Evolutionary conservation across 2,329 filamentous ascomycete genomes (phyloP).

Genomic region (Venturia oleaginea): DNA sequence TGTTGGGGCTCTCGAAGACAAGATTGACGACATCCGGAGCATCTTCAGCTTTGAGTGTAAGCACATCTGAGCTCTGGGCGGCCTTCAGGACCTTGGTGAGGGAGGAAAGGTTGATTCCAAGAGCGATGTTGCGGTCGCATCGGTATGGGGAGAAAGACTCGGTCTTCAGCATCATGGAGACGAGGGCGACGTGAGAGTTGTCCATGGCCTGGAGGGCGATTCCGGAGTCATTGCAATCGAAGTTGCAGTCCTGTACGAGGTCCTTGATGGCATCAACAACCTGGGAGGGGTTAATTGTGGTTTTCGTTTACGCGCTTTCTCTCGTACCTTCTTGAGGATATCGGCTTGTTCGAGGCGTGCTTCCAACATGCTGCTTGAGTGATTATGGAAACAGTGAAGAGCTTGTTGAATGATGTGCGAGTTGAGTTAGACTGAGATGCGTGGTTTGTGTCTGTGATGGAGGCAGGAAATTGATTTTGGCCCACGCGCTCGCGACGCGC

Average conservation of each 20-base stretch:
- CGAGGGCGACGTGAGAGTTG: conserved; percentile 97
- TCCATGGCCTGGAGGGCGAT: conserved; percentile 99
- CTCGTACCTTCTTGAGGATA: conserved; percentile 79
- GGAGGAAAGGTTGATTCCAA: conserved; percentile 93
- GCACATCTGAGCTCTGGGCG: conserved; percentile 85
- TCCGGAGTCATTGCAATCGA: conserved; percentile 99
- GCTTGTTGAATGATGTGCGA: not conserved
- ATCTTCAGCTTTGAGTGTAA: conserved; percentile 97
- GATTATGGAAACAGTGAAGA: not conserved
- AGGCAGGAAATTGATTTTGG: not conserved
- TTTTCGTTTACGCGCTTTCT: not conserved
- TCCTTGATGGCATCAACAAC: conserved; percentile 99
- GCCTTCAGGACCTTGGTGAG: conserved; percentile 95
- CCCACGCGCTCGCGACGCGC: not conserved
- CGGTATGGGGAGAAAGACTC: conserved; percentile 92
- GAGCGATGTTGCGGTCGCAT: conserved; percentile 97
- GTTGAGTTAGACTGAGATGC: not conserved
- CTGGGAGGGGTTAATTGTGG: conserved; percentile 36
- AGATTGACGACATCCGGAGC: conserved; percentile 92
- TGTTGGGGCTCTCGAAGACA: conserved; percentile 82
- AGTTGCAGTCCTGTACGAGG: conserved; percentile 98
- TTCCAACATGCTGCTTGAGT: conserved; percentile 65
- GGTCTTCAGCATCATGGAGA: conserved; percentile 97
- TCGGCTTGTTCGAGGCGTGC: conserved; percentile 91
- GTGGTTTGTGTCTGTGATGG: not conserved